Evolutionary conservation across 2,329 filamentous ascomycete species (phyloP).

Genomic region (Trichoderma brevicompactum): DNA sequence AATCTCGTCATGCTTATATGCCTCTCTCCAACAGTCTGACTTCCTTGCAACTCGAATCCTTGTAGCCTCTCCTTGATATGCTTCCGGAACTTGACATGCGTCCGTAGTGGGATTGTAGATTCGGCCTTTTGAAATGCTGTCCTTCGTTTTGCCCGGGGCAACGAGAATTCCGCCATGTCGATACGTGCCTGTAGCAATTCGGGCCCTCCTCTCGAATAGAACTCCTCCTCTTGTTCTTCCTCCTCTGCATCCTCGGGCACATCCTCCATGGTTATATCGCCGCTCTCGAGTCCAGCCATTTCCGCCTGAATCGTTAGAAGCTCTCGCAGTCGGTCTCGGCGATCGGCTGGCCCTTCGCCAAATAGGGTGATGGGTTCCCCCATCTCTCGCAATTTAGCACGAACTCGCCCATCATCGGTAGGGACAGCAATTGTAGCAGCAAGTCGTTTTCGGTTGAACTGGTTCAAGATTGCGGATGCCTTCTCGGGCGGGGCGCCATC

Average conservation of each 20-base stretch:
- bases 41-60: slow-evolving; percentile 88
- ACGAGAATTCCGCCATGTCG: slow-evolving; percentile 79
- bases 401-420: slow-evolving; percentile 88
- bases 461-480: slow-evolving; percentile 80
- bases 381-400: slow-evolving; percentile 77
- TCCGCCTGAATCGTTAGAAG: slow-evolving; percentile 76
- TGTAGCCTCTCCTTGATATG: slow-evolving; percentile 80
- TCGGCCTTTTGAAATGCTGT: slow-evolving; percentile 79
- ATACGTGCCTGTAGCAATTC: slow-evolving; percentile 76
- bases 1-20: slow-evolving; percentile 92
- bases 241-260: slow-evolving; percentile 63
- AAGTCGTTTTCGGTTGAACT: slow-evolving; percentile 89
- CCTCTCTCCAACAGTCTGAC: slow-evolving; percentile 88
- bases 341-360: slow-evolving; percentile 83
- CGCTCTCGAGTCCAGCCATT: slow-evolving; percentile 58
- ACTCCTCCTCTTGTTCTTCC: slow-evolving; percentile 85
- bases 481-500: slow-evolving; percentile 76
- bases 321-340: slow-evolving; percentile 83
- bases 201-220: slow-evolving; percentile 83
- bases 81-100: slow-evolving; percentile 91
- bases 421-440: slow-evolving; percentile 89
- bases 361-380: slow-evolving; percentile 96
- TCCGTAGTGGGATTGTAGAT: slow-evolving; percentile 80
- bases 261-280: slow-evolving; percentile 67
- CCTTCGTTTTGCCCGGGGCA: slow-evolving; percentile 79